Evolutionary conservation across 371 early-diverging fungal species (phyloP).

Genomic region (Catenaria anguillulae): DNA sequence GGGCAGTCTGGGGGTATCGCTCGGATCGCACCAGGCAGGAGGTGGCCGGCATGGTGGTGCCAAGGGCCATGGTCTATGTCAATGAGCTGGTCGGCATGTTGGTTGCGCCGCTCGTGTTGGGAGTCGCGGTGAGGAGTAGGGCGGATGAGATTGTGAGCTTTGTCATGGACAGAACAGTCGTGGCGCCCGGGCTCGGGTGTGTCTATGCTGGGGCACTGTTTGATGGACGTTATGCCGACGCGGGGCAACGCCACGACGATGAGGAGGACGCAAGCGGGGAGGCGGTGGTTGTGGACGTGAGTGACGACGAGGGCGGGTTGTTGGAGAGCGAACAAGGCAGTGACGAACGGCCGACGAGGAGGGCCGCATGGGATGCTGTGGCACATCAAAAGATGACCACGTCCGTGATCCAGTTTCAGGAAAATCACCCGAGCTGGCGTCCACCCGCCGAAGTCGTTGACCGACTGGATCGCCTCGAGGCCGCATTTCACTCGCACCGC

Average conservation of each 20-base stretch:
- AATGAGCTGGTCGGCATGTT: conserved; percentile 70
- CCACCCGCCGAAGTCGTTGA: background rate
- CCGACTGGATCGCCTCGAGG: background rate
- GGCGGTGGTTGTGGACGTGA: conserved; percentile 89
- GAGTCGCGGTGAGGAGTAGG: conserved; percentile 59
- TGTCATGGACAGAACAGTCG: conserved; percentile 81
- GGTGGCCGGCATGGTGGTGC: conserved; percentile 63
- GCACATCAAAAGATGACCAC: conserved; percentile 94
- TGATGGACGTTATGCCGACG: background rate
- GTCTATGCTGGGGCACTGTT: conserved; percentile 94
- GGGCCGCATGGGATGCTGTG: conserved; percentile 44
- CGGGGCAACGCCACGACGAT: background rate
- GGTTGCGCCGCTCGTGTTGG: conserved; percentile 72
- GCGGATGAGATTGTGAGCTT: conserved; percentile 74
- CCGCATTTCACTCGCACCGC: background rate
- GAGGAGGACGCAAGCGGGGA: conserved; percentile 82
- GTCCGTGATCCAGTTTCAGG: conserved; percentile 87
- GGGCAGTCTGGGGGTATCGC: conserved; percentile 25
- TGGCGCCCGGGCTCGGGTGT: conserved; percentile 76
- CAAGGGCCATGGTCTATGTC: conserved; percentile 58
- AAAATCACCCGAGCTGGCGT: conserved; percentile 11
- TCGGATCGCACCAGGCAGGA: conserved; percentile 57
- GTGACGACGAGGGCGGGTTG: conserved; percentile 57
- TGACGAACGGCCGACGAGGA: background rate
- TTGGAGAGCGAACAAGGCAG: no score